A percentile compares a stretch with the other conserved stretches of the same genome.
phyloP scores from a whole-genome alignment of 2,329 filamentous ascomycete species.

The Plectosphaerella cucumerina region DNA sequence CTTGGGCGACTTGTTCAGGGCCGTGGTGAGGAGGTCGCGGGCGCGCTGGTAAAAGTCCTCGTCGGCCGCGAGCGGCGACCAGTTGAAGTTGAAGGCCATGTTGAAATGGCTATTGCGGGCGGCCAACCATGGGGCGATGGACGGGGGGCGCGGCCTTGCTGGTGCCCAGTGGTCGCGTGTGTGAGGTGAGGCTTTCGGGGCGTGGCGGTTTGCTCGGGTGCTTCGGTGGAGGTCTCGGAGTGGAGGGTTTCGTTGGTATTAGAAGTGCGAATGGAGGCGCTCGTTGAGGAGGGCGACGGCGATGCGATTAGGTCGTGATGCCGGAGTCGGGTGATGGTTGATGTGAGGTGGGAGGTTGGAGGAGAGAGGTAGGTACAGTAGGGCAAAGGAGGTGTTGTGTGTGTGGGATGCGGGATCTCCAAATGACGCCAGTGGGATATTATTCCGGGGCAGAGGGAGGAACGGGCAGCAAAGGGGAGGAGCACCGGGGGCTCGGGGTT shows the following conservation, averaged over 20 bases:
- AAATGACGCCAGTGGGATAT: conserved; percentile 13
- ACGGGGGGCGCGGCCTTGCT: background rate
- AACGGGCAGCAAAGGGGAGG: background rate
- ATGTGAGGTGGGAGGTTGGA: conserved; percentile 1
- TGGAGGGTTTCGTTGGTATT: background rate
- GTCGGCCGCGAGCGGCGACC: conserved; percentile 96
- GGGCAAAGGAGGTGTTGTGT: conserved; percentile 1
- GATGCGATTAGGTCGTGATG: conserved; percentile 1
- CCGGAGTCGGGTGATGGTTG: conserved; percentile 1
- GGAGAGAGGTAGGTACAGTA: too few relatives aligned
- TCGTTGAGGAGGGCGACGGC: conserved; percentile 6
- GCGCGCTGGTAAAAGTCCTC: conserved; percentile 86
- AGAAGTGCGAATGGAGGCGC: conserved; percentile 1
- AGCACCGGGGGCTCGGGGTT: too few relatives aligned
- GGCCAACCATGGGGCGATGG: conserved; percentile 13
- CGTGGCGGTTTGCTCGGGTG: background rate
- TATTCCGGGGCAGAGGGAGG: background rate
- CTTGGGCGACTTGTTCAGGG: conserved; percentile 95
- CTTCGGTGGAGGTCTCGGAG: background rate
- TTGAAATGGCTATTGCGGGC: conserved; percentile 40
- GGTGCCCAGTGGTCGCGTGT: background rate
- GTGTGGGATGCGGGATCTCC: conserved; percentile 7
- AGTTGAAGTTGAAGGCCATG: conserved; percentile 99
- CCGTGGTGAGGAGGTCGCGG: conserved; percentile 88
- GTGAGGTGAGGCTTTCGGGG: background rate